Percentiles rank a stretch among this genome's conserved stretches.
phyloP scores from a whole-genome alignment of 106 monocot genomes.

The Acanthochlamys bracteata region DNA sequence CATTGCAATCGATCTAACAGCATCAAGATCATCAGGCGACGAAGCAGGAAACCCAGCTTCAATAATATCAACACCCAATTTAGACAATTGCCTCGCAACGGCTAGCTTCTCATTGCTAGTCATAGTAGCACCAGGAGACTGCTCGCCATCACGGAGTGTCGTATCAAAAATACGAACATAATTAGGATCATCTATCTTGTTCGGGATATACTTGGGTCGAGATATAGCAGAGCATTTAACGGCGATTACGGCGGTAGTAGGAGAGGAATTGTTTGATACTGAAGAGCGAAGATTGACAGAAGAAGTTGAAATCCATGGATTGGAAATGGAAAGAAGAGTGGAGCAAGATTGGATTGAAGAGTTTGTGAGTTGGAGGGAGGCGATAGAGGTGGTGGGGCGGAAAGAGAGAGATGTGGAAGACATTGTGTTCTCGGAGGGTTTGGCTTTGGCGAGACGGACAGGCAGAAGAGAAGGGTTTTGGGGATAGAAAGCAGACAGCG shows the following conservation, averaged over 20 bases:
- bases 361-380: neutral
- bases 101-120: constrained; percentile 78
- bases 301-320: neutral
- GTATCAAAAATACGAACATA: constrained; percentile 91
- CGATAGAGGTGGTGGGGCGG: neutral
- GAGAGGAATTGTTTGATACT: neutral
- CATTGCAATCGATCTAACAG: constrained; percentile 66
- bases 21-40: constrained; percentile 82
- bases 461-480: neutral
- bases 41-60: constrained; percentile 95
- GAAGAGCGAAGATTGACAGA: neutral
- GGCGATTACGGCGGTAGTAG: neutral
- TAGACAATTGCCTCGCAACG: constrained; percentile 62
- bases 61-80: constrained; percentile 89
- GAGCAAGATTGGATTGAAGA: constrained; percentile 1
- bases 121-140: constrained; percentile 98
- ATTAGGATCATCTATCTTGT: constrained; percentile 57
- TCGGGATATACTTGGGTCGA: constrained; percentile 69
- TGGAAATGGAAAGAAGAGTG: neutral
- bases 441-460: neutral
- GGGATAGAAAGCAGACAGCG: too few relatives aligned
- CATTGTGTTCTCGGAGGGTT: neutral
- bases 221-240: constrained; percentile 19
- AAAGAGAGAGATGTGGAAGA: neutral
- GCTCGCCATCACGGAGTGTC: constrained; percentile 97